Conservation (phyloP, 768 basidiomycete genomes). For the Tricholoma terreum region DNA sequence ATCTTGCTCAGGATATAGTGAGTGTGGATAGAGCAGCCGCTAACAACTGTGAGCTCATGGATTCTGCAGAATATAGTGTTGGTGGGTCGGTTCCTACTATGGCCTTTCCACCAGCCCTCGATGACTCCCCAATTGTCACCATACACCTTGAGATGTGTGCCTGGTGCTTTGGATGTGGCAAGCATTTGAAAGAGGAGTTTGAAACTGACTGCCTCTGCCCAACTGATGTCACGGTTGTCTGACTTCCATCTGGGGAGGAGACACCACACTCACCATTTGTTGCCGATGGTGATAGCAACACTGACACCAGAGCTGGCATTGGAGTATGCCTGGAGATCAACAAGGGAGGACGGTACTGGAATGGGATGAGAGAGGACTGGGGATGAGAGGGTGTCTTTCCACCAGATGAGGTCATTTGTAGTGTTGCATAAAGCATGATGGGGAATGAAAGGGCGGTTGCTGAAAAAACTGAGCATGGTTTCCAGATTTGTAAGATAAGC, state of each 20-base stretch:
- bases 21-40: too few relatives aligned
- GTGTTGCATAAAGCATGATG: constrained; percentile 7
- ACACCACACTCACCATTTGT: constrained; percentile 30
- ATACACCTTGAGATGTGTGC: background rate
- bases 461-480: constrained; percentile 22
- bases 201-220: constrained; percentile 46
- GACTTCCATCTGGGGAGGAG: constrained; percentile 30
- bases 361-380: constrained; percentile 12
- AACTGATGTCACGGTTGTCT: constrained; percentile 36
- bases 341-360: constrained; percentile 21
- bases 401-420: constrained; percentile 26
- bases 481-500: constrained; percentile 37
- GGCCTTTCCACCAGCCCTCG: background rate
- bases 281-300: background rate
- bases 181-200: constrained; percentile 26
- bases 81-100: background rate
- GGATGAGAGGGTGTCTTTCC: constrained; percentile 15
- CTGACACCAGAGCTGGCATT: background rate
- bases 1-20: too few relatives aligned
- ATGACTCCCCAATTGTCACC: background rate
- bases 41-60: background rate
- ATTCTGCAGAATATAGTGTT: background rate
- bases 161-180: background rate
- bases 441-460: constrained; percentile 27
- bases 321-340: constrained; percentile 24